Evolutionary conservation across 495 filamentous ascomycete genomes (phyloP), one percentile per base, ranked within the genome.

Genomic region (Aspergillus diversus): DNA sequence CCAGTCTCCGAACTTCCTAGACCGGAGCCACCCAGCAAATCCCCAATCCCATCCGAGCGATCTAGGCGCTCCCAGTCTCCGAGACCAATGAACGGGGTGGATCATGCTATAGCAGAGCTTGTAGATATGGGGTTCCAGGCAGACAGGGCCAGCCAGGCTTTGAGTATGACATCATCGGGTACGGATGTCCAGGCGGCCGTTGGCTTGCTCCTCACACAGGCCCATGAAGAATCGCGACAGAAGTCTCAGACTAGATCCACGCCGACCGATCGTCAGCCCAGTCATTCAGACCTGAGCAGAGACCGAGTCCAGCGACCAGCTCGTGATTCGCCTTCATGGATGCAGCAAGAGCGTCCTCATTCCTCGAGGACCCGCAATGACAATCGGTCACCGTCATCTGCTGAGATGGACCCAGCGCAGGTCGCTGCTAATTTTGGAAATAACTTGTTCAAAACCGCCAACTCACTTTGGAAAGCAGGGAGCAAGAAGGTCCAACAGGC

Each of bases 401-500:
- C 77, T 1, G 94, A 96, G 33, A 87, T 80, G 58, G 95, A 97
- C 64, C 82, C 96, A 43, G 81, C 91, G 0, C 90, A 93, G 63
- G 81, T 88, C 15, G 95, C 95, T 11, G 86, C 92, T 12, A 89
- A 90, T 61, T 81, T 97, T 70, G 90, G 95, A 16, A 90, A 82
- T 35, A 96, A 86, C 63, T 73, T 98, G 12, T 85, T 97, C 70
- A 98, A 98, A 70, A 92, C 92, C n/a, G 95, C 96, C 1, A 93
- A 92, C 65, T 91, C 89, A 3, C 73, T 98, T 3, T 99, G 95
- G 95, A 99, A 97, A 73, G 89, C 88, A 6, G 89, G 93, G 3
- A 92, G 91, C 66, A 98, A 96, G 75, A 94, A 90, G 71, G 87
- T 98, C n/a, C 93, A 96, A 69, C 92, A 92, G 72, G 95, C 92